Percentiles rank a stretch among this genome's conserved stretches.
Conservation (phyloP, 148 eudicot genomes). For the Vaccinium corymbosum region DNA sequence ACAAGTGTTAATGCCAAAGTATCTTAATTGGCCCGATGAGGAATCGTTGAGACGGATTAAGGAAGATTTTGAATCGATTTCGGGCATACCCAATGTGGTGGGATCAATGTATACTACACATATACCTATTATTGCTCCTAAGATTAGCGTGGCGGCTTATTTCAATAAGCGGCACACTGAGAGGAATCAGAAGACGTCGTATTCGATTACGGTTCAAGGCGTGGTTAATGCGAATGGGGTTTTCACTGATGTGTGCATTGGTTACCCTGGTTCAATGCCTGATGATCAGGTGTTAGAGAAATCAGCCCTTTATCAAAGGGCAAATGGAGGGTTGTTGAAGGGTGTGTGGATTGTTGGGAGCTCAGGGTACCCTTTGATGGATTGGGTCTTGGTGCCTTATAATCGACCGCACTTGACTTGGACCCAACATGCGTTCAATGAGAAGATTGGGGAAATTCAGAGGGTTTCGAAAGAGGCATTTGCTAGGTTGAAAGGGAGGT, state of each 20-base stretch:
- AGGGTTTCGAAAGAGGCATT: constrained; percentile 60
- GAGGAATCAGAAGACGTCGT: constrained; percentile 80
- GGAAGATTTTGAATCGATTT: constrained; percentile 52
- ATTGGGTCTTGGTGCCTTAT: constrained; percentile 86
- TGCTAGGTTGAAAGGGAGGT: constrained; percentile 77
- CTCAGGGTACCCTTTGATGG: constrained; percentile 73
- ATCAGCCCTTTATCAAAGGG: constrained; percentile 70
- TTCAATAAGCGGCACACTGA: constrained; percentile 76
- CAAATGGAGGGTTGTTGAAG: constrained; percentile 61
- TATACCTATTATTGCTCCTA: constrained; percentile 87
- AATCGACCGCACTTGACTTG: constrained; percentile 70
- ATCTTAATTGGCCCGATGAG: constrained; percentile 69
- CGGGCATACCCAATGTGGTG: constrained; percentile 74
- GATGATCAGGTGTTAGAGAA: constrained; percentile 83
- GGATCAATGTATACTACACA: constrained; percentile 97
- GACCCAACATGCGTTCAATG: constrained; percentile 89
- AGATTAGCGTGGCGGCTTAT: constrained; percentile 83
- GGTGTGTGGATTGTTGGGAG: constrained; percentile 77
- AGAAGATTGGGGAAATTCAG: constrained; percentile 68
- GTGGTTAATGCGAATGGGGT: constrained; percentile 71
- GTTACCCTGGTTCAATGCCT: constrained; percentile 93
- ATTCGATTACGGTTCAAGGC: constrained; percentile 85
- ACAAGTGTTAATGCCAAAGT: constrained; percentile 79
- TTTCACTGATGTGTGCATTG: constrained; percentile 81
- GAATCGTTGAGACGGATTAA: constrained; percentile 34